A percentile compares a stretch with the other conserved stretches of the same genome.
These are phyloP conservation scores for Aspergillus conjunctus DNA, from an alignment of 495 filamentous ascomycete species.

Conservation along the genomic window DNA sequence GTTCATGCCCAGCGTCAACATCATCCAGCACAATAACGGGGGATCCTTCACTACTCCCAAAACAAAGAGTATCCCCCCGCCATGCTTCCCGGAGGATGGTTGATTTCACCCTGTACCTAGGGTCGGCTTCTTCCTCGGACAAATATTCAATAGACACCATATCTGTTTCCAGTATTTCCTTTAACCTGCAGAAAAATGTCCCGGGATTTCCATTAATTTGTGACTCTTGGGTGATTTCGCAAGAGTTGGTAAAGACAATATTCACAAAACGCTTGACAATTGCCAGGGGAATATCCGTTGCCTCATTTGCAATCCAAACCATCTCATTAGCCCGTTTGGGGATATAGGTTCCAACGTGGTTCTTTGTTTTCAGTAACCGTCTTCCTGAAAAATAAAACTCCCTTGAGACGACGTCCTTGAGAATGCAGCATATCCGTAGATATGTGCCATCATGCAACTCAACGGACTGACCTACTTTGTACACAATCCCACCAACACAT, in stretches of 20 bases:
- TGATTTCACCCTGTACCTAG: constrained; percentile 9
- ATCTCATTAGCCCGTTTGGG: constrained; percentile 28
- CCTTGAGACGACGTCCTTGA: constrained; percentile 2
- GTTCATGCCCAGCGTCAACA: constrained; percentile 24
- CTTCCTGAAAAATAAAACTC: constrained; percentile 27
- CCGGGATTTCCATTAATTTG: neutral
- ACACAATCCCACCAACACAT: constrained; percentile 29
- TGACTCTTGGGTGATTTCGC: constrained; percentile 15
- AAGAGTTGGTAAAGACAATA: constrained; percentile 40
- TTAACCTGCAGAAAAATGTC: constrained; percentile 36
- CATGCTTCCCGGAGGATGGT: constrained; percentile 31
- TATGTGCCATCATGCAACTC: constrained; percentile 26
- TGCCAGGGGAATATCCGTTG: constrained; percentile 21
- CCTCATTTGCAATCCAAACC: constrained; percentile 31
- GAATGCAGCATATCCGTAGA: constrained; percentile 25
- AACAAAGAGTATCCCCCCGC: constrained; percentile 34
- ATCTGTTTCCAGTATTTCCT: constrained; percentile 21
- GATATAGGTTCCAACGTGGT: constrained; percentile 22
- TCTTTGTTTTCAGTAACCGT: constrained; percentile 17
- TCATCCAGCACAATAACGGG: constrained; percentile 22
- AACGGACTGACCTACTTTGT: constrained; percentile 26
- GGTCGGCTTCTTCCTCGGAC: constrained; percentile 30
- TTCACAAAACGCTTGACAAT: constrained; percentile 27
- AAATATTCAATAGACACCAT: constrained; percentile 35
- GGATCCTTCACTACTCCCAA: constrained; percentile 25